Evolutionary conservation across 257 asterid species (phyloP).

Genomic region (Echium plantagineum): DNA sequence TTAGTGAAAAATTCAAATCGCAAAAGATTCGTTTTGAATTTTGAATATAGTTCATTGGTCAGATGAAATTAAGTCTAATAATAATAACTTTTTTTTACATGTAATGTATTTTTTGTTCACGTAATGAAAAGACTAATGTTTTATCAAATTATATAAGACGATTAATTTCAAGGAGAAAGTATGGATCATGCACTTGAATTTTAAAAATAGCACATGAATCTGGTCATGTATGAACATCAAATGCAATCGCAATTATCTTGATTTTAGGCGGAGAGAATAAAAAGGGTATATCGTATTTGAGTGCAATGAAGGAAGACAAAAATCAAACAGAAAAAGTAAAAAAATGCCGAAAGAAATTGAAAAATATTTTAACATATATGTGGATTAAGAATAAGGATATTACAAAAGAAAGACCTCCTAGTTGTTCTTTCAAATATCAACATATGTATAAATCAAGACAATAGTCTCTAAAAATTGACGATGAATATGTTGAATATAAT

Average conservation of each 20-base stretch:
- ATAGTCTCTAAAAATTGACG: not conserved
- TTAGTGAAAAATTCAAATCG: too few species aligned
- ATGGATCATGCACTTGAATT: not conserved
- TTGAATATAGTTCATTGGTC: too few species aligned
- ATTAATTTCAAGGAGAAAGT: too few species aligned
- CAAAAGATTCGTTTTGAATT: too few species aligned
- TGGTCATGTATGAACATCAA: slow-evolving; percentile 17
- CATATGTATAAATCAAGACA: slow-evolving; percentile 2
- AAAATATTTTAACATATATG: too few species aligned
- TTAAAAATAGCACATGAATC: slow-evolving; percentile 10
- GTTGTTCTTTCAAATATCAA: slow-evolving; percentile 1
- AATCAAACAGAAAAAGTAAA: too few species aligned
- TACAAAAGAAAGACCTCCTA: too few species aligned
- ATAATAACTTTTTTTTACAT: too few species aligned
- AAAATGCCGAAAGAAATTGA: too few species aligned
- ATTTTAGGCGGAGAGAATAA: slow-evolving; percentile 8
- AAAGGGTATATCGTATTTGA: slow-evolving; percentile 8
- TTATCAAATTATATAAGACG: slow-evolving; percentile 3
- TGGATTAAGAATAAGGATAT: too few species aligned
- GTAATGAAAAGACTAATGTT: not conserved
- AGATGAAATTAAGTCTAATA: too few species aligned
- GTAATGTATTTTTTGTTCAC: not conserved
- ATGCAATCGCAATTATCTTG: slow-evolving; percentile 8
- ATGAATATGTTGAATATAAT: slow-evolving; percentile 4
- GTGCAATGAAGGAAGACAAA: not conserved